Evolutionary conservation across 2,329 filamentous ascomycete species (phyloP).

Genomic region (Didymella pomorum): DNA sequence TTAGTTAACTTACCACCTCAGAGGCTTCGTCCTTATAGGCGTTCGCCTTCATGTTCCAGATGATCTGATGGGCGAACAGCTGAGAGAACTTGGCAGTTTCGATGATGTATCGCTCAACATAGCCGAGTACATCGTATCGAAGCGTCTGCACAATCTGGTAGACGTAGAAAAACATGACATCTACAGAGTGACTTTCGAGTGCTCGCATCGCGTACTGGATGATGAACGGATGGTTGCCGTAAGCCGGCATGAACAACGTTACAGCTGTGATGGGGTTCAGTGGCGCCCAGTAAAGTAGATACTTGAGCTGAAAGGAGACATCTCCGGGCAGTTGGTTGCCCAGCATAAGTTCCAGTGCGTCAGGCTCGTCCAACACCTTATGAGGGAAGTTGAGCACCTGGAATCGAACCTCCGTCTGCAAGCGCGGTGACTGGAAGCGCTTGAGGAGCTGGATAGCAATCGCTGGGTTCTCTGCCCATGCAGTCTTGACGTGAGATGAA

Average conservation of each 20-base stretch:
- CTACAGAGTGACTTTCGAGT: conserved; percentile 91
- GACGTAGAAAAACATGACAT: conserved; percentile 98
- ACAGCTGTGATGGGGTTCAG: conserved; percentile 93
- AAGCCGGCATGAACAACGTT: conserved; percentile 90
- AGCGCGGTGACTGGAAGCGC: conserved; percentile 77
- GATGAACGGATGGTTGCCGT: conserved; percentile 89
- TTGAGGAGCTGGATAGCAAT: conserved; percentile 85
- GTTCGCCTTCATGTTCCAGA: conserved; percentile 99
- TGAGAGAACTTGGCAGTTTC: conserved; percentile 99
- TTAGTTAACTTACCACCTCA: conserved; percentile 69
- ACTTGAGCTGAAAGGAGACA: conserved; percentile 82
- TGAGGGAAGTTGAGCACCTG: conserved; percentile 84
- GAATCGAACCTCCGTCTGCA: conserved; percentile 79
- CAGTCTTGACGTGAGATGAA: conserved; percentile 74
- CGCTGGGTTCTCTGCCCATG: conserved; percentile 85
- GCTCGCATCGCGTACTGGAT: conserved; percentile 97
- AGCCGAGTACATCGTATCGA: conserved; percentile 90
- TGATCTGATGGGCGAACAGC: conserved; percentile 97
- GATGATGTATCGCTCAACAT: conserved; percentile 94
- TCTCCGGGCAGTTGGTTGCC: conserved; percentile 79
- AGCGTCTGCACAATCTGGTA: conserved; percentile 97
- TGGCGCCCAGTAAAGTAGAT: conserved; percentile 90
- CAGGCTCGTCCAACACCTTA: conserved; percentile 80
- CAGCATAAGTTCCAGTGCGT: conserved; percentile 83
- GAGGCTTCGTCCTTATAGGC: conserved; percentile 97